These are phyloP conservation scores for Noccaea bulbosa DNA, from an alignment of 345 rosid genomes.

Conservation along the genomic window DNA sequence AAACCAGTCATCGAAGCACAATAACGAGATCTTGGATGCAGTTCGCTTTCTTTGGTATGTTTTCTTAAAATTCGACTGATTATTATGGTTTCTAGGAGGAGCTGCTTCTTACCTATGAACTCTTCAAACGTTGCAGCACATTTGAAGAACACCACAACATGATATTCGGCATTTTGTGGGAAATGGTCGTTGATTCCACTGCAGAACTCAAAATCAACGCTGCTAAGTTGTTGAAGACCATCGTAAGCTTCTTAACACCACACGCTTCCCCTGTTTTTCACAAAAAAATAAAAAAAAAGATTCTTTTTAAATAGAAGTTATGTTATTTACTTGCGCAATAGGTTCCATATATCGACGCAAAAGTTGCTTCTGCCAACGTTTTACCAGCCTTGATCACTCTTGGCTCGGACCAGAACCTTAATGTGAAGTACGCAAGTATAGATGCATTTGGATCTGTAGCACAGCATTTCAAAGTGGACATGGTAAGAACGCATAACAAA, in stretches of 20 bases:
- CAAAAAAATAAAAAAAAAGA: too few relatives aligned
- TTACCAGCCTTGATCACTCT: conserved; percentile 93
- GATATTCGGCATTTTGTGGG: conserved; percentile 88
- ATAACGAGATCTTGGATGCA: conserved; percentile 66
- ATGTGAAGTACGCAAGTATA: conserved; percentile 91
- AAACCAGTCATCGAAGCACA: conserved; percentile 55
- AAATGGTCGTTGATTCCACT: conserved; percentile 91
- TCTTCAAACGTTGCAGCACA: conserved; percentile 61
- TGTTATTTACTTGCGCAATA: conserved; percentile 38
- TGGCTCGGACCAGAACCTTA: conserved; percentile 91
- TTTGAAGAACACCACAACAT: conserved; percentile 79
- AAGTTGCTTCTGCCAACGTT: conserved; percentile 78
- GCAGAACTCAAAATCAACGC: conserved; percentile 81
- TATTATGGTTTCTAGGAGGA: conserved; percentile 24
- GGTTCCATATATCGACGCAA: conserved; percentile 87
- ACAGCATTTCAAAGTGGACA: conserved; percentile 88
- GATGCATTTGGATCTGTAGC: conserved; percentile 98
- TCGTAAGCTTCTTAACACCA: conserved; percentile 57
- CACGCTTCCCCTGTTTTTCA: conserved; percentile 23
- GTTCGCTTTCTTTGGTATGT: conserved; percentile 95
- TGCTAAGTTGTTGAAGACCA: conserved; percentile 74
- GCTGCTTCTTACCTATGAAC: conserved; percentile 34
- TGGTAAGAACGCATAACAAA: conserved; percentile 50
- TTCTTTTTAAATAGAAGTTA: background rate
- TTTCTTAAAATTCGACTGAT: conserved; percentile 13